Conservation (phyloP, 257 asterid species). For the Phtheirospermum japonicum region DNA sequence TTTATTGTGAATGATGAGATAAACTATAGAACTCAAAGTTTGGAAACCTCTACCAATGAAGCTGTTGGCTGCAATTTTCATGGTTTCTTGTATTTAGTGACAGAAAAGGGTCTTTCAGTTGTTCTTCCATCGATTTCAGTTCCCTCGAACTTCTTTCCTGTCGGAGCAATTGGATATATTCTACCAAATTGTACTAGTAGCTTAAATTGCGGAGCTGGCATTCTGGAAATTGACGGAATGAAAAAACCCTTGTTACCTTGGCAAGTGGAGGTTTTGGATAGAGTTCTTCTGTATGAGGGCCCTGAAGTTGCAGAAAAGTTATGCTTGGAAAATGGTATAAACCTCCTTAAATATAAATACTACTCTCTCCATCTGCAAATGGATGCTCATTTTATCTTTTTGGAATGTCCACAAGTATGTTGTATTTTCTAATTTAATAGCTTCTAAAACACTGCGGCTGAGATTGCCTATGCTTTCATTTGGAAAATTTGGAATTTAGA, state of each 20-base stretch:
- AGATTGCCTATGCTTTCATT: neutral
- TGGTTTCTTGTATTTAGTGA: constrained; percentile 75
- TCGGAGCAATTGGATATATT: constrained; percentile 76
- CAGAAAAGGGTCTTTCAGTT: constrained; percentile 71
- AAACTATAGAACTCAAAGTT: constrained; percentile 38
- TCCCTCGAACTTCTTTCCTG: constrained; percentile 59
- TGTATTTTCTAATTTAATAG: constrained; percentile 20
- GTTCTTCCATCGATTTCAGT: constrained; percentile 81
- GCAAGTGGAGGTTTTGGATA: constrained; percentile 92
- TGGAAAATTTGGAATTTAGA: neutral
- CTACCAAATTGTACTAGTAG: constrained; percentile 38
- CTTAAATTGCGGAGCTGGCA: constrained; percentile 35
- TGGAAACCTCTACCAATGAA: constrained; percentile 52
- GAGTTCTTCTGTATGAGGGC: constrained; percentile 71
- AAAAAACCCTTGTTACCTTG: constrained; percentile 62
- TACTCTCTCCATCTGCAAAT: constrained; percentile 10
- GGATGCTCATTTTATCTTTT: constrained; percentile 17
- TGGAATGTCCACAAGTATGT: constrained; percentile 8
- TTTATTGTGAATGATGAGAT: constrained; percentile 49
- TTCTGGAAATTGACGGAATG: constrained; percentile 38
- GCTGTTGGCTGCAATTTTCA: constrained; percentile 82
- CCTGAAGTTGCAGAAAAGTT: constrained; percentile 82
- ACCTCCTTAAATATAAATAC: constrained; percentile 21
- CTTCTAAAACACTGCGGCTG: constrained; percentile 4
- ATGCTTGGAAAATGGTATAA: constrained; percentile 80